Conservation (phyloP, 345 rosid genomes). For the Camelina sativa region DNA sequence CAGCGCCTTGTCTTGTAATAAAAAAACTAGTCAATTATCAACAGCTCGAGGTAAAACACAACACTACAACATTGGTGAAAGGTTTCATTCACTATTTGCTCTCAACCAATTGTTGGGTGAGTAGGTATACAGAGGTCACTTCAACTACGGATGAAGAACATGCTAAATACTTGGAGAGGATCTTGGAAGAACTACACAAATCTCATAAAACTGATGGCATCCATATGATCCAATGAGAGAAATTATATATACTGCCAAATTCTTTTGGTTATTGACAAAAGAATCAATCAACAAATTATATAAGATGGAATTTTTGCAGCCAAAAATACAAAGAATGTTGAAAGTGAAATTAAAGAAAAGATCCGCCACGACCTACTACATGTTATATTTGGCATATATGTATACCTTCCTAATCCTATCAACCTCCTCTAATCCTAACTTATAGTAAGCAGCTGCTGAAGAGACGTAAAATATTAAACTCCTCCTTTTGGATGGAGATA, state of each 20-base stretch:
- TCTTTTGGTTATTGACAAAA: conserved; percentile 16
- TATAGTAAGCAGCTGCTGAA: too few relatives aligned
- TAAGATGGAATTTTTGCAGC: not conserved
- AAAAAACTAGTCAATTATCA: too few relatives aligned
- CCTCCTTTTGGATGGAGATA: too few relatives aligned
- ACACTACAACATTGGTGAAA: too few relatives aligned
- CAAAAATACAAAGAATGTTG: conserved; percentile 3
- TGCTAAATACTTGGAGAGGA: conserved; percentile 70
- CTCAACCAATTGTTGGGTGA: conserved; percentile 4
- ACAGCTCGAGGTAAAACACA: too few relatives aligned
- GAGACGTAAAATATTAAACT: too few relatives aligned
- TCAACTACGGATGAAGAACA: conserved; percentile 83
- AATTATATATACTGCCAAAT: conserved; percentile 4
- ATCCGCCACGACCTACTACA: too few relatives aligned
- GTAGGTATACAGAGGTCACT: conserved; percentile 61
- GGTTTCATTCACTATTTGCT: not conserved
- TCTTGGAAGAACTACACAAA: conserved; percentile 62
- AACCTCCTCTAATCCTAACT: too few relatives aligned
- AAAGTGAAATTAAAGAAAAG: too few relatives aligned
- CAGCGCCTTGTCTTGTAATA: too few relatives aligned
- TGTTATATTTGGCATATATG: too few relatives aligned
- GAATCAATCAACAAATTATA: conserved; percentile 17
- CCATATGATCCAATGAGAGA: not conserved
- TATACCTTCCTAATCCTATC: too few relatives aligned
- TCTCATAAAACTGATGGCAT: not conserved